phyloP scores from a whole-genome alignment of 176 grass and related monocot species.

The Dendrocalamus sinicus region DNA sequence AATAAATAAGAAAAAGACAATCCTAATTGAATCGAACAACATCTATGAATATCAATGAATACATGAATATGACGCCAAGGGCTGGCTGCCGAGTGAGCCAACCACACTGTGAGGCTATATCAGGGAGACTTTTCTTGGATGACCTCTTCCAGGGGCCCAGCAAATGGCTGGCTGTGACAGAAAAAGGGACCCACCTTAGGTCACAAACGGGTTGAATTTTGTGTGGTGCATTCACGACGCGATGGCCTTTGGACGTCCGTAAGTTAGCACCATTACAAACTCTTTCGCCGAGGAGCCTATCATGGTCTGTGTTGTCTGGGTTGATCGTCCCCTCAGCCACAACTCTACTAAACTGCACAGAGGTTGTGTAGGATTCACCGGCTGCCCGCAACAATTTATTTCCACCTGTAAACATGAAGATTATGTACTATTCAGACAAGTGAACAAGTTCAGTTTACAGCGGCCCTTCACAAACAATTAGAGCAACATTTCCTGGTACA shows the following conservation, averaged over 20 bases:
- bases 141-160: constrained; percentile 22
- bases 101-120: constrained; percentile 30
- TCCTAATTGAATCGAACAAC: constrained; percentile 49
- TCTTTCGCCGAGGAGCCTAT: constrained; percentile 64
- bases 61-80: constrained; percentile 53
- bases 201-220: constrained; percentile 21
- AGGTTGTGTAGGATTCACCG: constrained; percentile 56
- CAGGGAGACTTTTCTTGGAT: constrained; percentile 32
- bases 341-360: constrained; percentile 65
- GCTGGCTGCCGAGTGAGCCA: constrained; percentile 48
- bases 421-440: constrained; percentile 13
- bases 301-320: constrained; percentile 50
- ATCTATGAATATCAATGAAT: constrained; percentile 50
- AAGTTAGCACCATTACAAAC: constrained; percentile 74
- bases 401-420: constrained; percentile 65
- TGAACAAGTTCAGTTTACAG: background rate
- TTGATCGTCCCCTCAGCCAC: constrained; percentile 55
- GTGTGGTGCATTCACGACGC: constrained; percentile 29
- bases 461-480: constrained; percentile 7
- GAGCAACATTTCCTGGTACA: background rate
- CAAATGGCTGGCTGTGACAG: constrained; percentile 40
- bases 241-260: constrained; percentile 51
- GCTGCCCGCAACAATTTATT: constrained; percentile 69
- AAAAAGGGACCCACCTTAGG: constrained; percentile 3
- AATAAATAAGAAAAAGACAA: constrained; percentile 47